Evolutionary conservation across 495 filamentous ascomycete genomes (phyloP), one percentile per base, ranked within the genome.

Genomic region (Lindgomyces ingoldianus): DNA sequence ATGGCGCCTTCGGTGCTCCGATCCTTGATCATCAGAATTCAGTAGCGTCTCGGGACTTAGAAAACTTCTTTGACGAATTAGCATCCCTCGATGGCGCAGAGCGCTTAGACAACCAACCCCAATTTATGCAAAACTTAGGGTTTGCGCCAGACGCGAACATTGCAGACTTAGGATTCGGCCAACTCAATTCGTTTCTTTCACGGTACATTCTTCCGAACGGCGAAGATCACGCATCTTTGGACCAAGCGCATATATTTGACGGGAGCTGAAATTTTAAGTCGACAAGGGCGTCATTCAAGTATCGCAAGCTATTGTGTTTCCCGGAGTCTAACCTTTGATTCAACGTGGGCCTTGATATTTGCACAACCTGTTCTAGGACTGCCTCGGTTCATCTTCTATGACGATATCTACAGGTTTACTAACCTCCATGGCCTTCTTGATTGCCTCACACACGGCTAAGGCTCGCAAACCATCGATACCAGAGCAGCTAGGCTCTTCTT

Each of bases 141-240:
- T 74, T 75, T 46, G 69, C 60, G 12, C 74, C 71, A 1, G 68
- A 74, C 54, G 51, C 70, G 1, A 69, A 96, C 42, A 58, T 75
- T 10, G 63, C 62, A 8, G 72, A 73, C 47, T 11, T 70, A 12
- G 65, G 64, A 12, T 69, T 69, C 47, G 62, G 67, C 41, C 70
- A 68, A 19, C 62, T 65, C 19, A 64, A 70, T 50, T 57, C 71
- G 3, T 25, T 70, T 4, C 42, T 66, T n/a, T 41, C 60, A 21
- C 26, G 18, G 6, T 57, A 49, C 41, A 26, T 57, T 22, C 27
- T n/a, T n/a, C 22, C 33, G 26, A 18, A 21, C 21, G 24, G 19
- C 14, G 27, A 44, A 48, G 49, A 62, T 30, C 36, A 30, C 11
- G 45, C 8, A 16, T 39, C 36, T 44, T 36, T 57, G 9, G 54